Conservation (phyloP, 208 protist genomes). For the Ichthyophonus hoferi region DNA sequence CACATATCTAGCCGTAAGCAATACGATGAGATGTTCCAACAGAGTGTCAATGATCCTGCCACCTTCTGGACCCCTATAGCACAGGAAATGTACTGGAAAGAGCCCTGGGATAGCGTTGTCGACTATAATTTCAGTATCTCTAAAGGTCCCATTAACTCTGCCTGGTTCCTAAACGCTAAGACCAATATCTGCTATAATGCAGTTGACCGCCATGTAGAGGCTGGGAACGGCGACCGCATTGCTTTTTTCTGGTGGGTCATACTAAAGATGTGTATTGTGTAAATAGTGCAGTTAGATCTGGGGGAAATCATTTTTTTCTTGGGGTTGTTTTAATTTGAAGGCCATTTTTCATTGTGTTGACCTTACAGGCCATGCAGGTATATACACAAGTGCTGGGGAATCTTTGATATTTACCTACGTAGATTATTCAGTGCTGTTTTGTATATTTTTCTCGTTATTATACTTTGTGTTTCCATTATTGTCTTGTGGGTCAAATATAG, state of each 20-base stretch:
- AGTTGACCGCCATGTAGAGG: slow-evolving; percentile 39
- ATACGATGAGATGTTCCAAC: slow-evolving; percentile 26
- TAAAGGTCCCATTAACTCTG: slow-evolving; percentile 12
- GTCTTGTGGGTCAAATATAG: too few relatives aligned
- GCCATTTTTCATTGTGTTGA: too few relatives aligned
- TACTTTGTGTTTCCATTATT: too few relatives aligned
- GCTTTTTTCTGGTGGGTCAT: slow-evolving; percentile 31
- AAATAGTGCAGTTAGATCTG: too few relatives aligned
- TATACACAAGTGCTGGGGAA: too few relatives aligned
- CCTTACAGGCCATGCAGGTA: too few relatives aligned
- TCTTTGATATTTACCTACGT: too few relatives aligned
- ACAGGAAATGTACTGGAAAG: slow-evolving; percentile 20
- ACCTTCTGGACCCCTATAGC: slow-evolving; percentile 35
- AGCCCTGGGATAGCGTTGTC: slow-evolving; percentile 15
- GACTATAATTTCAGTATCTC: slow-evolving; percentile 12
- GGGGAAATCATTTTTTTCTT: too few relatives aligned
- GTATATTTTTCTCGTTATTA: too few relatives aligned
- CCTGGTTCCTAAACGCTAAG: slow-evolving; percentile 25
- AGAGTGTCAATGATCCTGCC: slow-evolving; percentile 32
- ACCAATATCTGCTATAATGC: slow-evolving; percentile 49
- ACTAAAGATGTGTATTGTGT: too few relatives aligned
- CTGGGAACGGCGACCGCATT: slow-evolving; percentile 28
- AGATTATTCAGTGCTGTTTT: too few relatives aligned
- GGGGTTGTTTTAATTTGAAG: too few relatives aligned
- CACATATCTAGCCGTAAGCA: neutral